A percentile compares a stretch with the other conserved stretches of the same genome.
These are phyloP conservation scores for Geotrichum klebahnii DNA, from an alignment of 1,139 yeast species.

Conservation along the genomic window DNA sequence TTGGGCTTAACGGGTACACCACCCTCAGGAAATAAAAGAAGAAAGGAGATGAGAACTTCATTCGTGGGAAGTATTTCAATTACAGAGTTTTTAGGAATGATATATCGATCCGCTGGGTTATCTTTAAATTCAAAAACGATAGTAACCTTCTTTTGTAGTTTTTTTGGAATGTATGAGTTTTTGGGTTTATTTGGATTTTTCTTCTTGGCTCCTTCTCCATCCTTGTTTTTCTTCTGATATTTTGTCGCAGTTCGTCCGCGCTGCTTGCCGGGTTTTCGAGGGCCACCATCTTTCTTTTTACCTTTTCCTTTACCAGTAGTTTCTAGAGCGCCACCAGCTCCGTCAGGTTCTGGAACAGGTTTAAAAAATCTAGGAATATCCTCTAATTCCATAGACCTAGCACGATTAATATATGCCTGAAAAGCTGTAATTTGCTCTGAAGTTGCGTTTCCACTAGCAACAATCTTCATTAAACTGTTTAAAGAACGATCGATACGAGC, in stretches of 20 bases:
- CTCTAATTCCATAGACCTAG: conserved; percentile 67
- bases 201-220: conserved; percentile 18
- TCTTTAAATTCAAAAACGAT: conserved; percentile 82
- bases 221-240: conserved; percentile 9
- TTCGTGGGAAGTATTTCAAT: conserved; percentile 55
- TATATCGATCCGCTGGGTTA: conserved; percentile 67
- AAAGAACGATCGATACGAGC: conserved; percentile 69
- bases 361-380: conserved; percentile 29
- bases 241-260: conserved; percentile 28
- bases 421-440: conserved; percentile 68
- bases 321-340: conserved; percentile 28
- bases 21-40: conserved; percentile 44
- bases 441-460: conserved; percentile 75
- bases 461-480: conserved; percentile 69
- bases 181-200: conserved; percentile 24
- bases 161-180: conserved; percentile 29
- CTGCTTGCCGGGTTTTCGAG: conserved; percentile 32
- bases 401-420: conserved; percentile 71
- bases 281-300: conserved; percentile 21
- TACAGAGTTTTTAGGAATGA: conserved; percentile 70
- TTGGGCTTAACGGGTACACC: conserved; percentile 21
- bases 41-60: conserved; percentile 61
- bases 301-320: conserved; percentile 26
- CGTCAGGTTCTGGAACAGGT: conserved; percentile 21
- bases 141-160: conserved; percentile 55